Evolutionary conservation across 768 basidiomycete genomes (phyloP).

Genomic region (Mycena haematopus): DNA sequence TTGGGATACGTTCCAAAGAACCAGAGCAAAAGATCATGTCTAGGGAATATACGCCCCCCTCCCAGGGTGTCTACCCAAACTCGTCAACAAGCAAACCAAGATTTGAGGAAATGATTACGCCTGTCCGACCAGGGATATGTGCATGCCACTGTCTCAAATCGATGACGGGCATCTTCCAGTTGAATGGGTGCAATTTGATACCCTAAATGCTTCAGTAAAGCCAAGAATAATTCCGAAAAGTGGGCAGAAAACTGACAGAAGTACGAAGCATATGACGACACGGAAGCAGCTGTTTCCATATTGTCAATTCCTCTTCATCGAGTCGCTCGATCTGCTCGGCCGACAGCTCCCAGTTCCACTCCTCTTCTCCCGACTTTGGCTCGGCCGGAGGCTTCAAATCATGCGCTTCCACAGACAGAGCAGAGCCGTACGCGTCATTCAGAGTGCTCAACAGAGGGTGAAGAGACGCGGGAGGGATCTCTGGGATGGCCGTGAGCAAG

Average conservation of each 20-base stretch:
- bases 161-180: conserved; percentile 18
- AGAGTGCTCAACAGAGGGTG: conserved; percentile 3
- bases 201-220: not conserved
- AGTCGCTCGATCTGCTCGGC: conserved; percentile 6
- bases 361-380: not conserved
- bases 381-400: not conserved
- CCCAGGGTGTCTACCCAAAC: conserved; percentile 18
- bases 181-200: conserved; percentile 16
- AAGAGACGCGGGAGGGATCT: conserved; percentile 13
- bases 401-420: not conserved
- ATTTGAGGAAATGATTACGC: not conserved
- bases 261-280: not conserved
- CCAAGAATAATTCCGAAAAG: not conserved
- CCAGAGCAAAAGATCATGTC: not conserved
- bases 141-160: conserved; percentile 18
- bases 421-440: conserved; percentile 13
- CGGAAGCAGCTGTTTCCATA: conserved; percentile 20
- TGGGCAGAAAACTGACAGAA: not conserved
- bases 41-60: conserved; percentile 20
- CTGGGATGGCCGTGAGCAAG: conserved; percentile 11
- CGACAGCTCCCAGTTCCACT: conserved; percentile 24
- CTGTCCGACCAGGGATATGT: conserved; percentile 1
- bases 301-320: conserved; percentile 15
- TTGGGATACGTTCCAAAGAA: conserved; percentile 1
- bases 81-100: not conserved